phyloP scores from a whole-genome alignment of 257 asterid species.

The Leonotis leonurus region DNA sequence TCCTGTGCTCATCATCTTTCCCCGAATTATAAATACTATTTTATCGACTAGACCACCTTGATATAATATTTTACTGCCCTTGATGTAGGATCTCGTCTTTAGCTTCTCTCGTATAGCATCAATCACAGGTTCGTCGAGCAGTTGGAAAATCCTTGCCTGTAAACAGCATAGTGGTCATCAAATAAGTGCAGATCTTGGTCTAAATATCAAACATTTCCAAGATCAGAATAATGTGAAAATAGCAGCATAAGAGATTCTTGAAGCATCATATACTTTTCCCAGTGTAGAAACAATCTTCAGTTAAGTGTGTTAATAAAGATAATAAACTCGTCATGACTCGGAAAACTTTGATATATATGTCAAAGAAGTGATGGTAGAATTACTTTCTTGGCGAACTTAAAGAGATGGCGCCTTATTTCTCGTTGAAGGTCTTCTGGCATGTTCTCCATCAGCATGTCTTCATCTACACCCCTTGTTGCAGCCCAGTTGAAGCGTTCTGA shows the following conservation, averaged over 20 bases:
- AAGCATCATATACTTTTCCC: too few species aligned
- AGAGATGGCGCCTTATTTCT: slow-evolving; percentile 84
- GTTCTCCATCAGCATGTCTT: slow-evolving; percentile 75
- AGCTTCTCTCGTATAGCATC: slow-evolving; percentile 85
- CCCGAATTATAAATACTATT: slow-evolving; percentile 84
- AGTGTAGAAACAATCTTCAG: too few species aligned
- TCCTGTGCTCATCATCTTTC: slow-evolving; percentile 64
- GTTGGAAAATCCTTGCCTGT: slow-evolving; percentile 73
- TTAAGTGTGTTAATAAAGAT: not conserved
- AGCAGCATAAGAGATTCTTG: too few species aligned
- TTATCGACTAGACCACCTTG: slow-evolving; percentile 73
- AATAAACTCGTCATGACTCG: not conserved
- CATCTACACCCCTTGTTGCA: slow-evolving; percentile 87
- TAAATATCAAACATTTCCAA: not conserved
- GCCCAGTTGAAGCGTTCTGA: slow-evolving; percentile 90
- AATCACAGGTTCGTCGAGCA: slow-evolving; percentile 71
- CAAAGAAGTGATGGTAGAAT: slow-evolving; percentile 1
- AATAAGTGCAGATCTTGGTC: not conserved
- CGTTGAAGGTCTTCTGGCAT: slow-evolving; percentile 93
- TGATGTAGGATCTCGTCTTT: slow-evolving; percentile 64
- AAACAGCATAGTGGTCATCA: not conserved
- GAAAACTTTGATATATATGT: not conserved
- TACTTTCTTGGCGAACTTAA: slow-evolving; percentile 69
- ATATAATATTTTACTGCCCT: slow-evolving; percentile 55
- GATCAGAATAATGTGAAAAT: too few species aligned